These are phyloP conservation scores for Nemania abortiva DNA, from an alignment of 2,329 filamentous ascomycete species.

Conservation along the genomic window DNA sequence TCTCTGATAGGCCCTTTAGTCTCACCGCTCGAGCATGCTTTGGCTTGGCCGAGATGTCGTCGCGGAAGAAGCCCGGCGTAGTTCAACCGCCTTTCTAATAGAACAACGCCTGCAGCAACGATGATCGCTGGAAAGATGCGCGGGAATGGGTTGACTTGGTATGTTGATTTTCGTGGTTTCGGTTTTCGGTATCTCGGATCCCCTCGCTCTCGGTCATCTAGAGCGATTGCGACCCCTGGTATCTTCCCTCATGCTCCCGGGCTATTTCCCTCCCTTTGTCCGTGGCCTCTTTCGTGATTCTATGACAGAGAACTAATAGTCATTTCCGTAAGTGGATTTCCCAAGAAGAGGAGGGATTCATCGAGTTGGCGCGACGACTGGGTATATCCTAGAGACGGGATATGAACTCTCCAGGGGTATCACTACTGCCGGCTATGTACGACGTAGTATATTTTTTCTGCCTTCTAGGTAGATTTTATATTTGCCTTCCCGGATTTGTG, in stretches of 20 bases:
- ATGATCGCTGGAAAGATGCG: constrained; percentile 63
- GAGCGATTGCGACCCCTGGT: neutral
- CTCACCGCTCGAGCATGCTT: neutral
- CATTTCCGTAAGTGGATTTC: constrained; percentile 61
- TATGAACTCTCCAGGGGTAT: neutral
- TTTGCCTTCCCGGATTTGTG: neutral
- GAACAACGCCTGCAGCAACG: constrained; percentile 49
- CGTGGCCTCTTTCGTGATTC: neutral
- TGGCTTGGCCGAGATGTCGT: neutral
- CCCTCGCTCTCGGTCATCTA: neutral
- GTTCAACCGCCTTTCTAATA: constrained; percentile 13
- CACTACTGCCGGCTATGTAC: neutral
- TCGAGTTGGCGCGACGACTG: constrained; percentile 64
- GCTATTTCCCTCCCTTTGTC: neutral
- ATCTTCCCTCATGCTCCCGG: neutral
- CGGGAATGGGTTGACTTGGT: constrained; percentile 72
- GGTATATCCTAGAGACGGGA: constrained; percentile 48
- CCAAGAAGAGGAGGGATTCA: constrained; percentile 62
- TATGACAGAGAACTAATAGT: constrained; percentile 16
- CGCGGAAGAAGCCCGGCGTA: constrained; percentile 17
- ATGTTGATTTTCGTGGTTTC: too few relatives aligned
- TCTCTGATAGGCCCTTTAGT: constrained; percentile 10
- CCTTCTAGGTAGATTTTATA: neutral
- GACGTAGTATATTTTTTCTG: neutral
- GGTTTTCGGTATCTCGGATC: neutral